Conservation (phyloP, 805 yeast species). For the Candida sakaeoensis region DNA sequence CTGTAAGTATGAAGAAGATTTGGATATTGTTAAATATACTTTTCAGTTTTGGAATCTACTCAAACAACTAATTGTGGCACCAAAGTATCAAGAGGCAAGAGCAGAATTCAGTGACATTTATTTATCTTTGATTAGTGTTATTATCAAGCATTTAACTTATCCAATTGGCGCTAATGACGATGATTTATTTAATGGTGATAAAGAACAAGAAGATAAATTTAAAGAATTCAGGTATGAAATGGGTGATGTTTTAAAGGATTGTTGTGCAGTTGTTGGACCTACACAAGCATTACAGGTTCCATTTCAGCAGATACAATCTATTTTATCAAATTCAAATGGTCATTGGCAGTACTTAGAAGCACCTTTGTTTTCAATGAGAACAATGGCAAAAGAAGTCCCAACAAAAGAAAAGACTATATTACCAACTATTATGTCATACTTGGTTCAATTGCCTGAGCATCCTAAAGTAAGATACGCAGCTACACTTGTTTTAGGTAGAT, state of each 20-base stretch:
- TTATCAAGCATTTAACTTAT: constrained; percentile 69
- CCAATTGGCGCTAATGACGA: constrained; percentile 43
- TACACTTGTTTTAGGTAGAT: constrained; percentile 89
- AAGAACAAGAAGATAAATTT: constrained; percentile 87
- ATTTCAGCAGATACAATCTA: constrained; percentile 51
- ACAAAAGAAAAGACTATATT: constrained; percentile 59
- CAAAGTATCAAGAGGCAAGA: constrained; percentile 53
- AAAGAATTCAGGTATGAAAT: constrained; percentile 91
- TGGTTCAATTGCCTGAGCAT: constrained; percentile 75
- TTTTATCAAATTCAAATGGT: constrained; percentile 21
- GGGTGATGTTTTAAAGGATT: constrained; percentile 96
- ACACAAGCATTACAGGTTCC: constrained; percentile 68
- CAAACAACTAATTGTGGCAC: constrained; percentile 64
- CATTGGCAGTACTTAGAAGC: constrained; percentile 89
- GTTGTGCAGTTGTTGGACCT: constrained; percentile 88
- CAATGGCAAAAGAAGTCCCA: constrained; percentile 91
- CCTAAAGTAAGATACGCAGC: constrained; percentile 88
- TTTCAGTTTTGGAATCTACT: constrained; percentile 89
- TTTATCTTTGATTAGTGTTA: constrained; percentile 52
- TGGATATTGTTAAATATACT: constrained; percentile 85
- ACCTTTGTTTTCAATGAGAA: constrained; percentile 80
- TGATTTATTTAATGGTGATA: constrained; percentile 56
- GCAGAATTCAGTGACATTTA: constrained; percentile 52
- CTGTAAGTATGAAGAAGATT: constrained; percentile 71
- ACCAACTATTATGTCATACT: constrained; percentile 70